Base-by-base conservation (phyloP, 2,329 filamentous ascomycete species). In the Penicillium sp. region DNA sequence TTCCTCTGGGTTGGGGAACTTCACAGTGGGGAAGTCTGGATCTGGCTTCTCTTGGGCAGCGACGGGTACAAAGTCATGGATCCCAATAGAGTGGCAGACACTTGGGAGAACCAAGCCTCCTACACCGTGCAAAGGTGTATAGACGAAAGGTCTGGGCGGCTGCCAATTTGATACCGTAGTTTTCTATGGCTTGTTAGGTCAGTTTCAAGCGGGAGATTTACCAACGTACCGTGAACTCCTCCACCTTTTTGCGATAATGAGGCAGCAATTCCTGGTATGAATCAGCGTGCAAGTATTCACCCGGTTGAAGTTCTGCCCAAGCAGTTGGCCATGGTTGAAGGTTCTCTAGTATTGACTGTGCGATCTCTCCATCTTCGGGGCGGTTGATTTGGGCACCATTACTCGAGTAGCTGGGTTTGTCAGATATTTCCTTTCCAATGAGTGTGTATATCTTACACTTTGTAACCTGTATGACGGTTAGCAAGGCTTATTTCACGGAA, bases 321-420 rank as follows among this genome's bases (percentile, higher is more conserved):
- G 74, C 74, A 36, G 59, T 63, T 22, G 70, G 60, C 71, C 73
- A 74, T 4, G 84, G 83, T 48, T 78, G 75, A 42, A 83, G 67
- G 53, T 86, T 85, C 34, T 77, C 66, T 36, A 77, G 70, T 46
- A 88, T 88, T 3, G 79, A 78, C 34, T 72, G 71, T 4, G 83
- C 80, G 51, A 88, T 88, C 29, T 81, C 80, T 18, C 65, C 72
- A 59, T 87, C 85, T 57, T 83, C 80, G 3, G 85, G 85, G 9
- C 83, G 79, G 49, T 87, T 85, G 59, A 88, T 87, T 66, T 88
- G 85, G 62, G 83, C 85, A 2, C 84, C 85, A 63, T 86, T 87
- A 14, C 75, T 76, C 75, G 82, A 86, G 71, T 87, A 88, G 8
- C 75, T 77, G 60, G 18, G 50, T 9, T 47, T 31, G 61, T 73